phyloP scores from a whole-genome alignment of 2,329 filamentous ascomycete species.

The Chalaropsis ovoidea region DNA sequence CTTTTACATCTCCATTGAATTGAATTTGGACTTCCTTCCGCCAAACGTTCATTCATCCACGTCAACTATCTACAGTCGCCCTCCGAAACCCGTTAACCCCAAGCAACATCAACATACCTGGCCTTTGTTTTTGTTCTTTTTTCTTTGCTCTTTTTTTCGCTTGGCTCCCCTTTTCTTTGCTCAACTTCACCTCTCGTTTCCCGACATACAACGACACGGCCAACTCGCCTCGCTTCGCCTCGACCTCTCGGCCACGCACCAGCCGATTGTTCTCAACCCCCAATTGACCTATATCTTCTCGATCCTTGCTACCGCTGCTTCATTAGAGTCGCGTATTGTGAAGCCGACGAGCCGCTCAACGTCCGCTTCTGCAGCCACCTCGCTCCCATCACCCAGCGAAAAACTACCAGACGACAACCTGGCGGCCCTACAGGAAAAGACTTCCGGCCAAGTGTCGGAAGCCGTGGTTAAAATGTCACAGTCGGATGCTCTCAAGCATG shows the following conservation, averaged over 20 bases:
- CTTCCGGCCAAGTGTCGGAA: conserved; percentile 53
- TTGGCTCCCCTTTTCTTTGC: conserved; percentile 7
- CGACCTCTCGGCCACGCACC: not conserved
- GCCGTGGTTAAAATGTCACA: conserved; percentile 61
- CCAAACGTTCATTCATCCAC: not conserved
- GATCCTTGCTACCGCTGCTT: not conserved
- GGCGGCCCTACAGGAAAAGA: conserved; percentile 50
- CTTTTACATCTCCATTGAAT: not conserved
- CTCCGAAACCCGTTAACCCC: not conserved
- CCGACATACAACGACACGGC: not conserved
- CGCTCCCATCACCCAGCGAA: not conserved
- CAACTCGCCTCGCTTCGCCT: not conserved
- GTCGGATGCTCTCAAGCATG: conserved; percentile 48
- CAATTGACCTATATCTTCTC: not conserved
- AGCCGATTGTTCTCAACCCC: not conserved
- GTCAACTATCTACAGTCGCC: not conserved
- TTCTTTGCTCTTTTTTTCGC: not conserved
- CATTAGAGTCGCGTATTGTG: not conserved
- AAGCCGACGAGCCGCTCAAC: not conserved
- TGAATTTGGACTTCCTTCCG: not conserved
- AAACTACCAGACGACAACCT: conserved; percentile 39
- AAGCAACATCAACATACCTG: not conserved
- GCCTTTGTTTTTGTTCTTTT: conserved; percentile 7
- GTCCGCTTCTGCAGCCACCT: conserved; percentile 10
- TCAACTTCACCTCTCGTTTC: not conserved